A percentile compares a stretch with the other conserved stretches of the same genome.
phyloP scores from a whole-genome alignment of 164 flowering plant species.

The Cinnamomum micranthum region DNA sequence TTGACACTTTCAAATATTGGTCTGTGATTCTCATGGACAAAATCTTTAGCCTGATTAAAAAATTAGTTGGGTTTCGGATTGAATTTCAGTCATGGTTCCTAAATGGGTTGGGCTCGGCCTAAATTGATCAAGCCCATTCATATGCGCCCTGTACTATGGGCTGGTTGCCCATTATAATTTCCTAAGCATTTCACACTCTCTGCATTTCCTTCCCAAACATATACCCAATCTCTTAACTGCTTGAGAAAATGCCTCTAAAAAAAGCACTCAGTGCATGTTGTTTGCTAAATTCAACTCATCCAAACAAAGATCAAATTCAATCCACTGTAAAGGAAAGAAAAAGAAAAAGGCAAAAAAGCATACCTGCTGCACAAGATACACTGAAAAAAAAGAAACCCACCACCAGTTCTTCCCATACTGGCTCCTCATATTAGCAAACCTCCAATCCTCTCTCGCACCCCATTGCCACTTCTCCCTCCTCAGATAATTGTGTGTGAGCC shows the following conservation, averaged over 20 bases:
- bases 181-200: no score
- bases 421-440: constrained; percentile 64
- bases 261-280: no score
- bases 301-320: neutral
- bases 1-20: no score
- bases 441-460: constrained; percentile 94
- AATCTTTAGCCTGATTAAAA: neutral
- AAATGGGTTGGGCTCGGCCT: neutral
- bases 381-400: constrained; percentile 86
- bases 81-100: neutral
- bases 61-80: neutral
- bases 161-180: no score
- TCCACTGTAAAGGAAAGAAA: neutral
- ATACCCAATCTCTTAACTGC: no score
- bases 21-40: neutral
- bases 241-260: no score
- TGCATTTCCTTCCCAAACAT: no score
- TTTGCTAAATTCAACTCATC: neutral
- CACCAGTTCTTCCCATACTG: constrained; percentile 80
- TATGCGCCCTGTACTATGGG: no score
- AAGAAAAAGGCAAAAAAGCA: neutral
- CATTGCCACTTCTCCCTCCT: constrained; percentile 87
- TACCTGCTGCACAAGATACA: constrained; percentile 79
- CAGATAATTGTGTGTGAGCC: constrained; percentile 81
- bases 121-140: no score